Percentiles rank a stretch among this genome's conserved stretches.
These are phyloP conservation scores for Xerocomus amazonicus DNA, from an alignment of 1,284 basidiomycete genomes.

Conservation along the genomic window DNA sequence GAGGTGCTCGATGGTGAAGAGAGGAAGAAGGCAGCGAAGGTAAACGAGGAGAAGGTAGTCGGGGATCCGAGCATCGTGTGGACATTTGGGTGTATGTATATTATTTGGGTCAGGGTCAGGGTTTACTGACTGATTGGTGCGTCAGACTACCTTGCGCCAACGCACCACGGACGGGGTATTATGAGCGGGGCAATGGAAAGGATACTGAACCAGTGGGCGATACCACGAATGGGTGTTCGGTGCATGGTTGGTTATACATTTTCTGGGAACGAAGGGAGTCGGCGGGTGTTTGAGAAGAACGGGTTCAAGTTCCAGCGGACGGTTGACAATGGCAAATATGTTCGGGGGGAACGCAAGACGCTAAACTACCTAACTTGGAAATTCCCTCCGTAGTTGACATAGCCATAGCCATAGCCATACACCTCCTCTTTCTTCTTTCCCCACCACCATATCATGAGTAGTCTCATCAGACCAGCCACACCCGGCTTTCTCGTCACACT, in stretches of 20 bases:
- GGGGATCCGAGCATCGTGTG: conserved; percentile 44
- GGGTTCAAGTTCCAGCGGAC: conserved; percentile 48
- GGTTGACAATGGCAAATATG: conserved; percentile 36
- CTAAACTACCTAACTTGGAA: conserved; percentile 19
- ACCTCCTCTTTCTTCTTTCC: neutral
- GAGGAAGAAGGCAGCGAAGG: conserved; percentile 19
- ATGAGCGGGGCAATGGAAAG: conserved; percentile 58
- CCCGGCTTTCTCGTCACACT: conserved; percentile 82
- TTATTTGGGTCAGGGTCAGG: conserved; percentile 5
- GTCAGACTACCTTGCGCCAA: conserved; percentile 39
- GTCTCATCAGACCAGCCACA: conserved; percentile 69
- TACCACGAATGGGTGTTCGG: conserved; percentile 55
- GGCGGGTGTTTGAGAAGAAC: conserved; percentile 60
- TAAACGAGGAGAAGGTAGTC: conserved; percentile 19
- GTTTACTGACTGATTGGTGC: conserved; percentile 1
- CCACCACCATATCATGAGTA: conserved; percentile 42
- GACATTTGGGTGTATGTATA: conserved; percentile 40
- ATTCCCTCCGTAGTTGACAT: neutral
- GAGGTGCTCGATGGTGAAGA: conserved; percentile 34
- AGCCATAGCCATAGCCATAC: conserved; percentile 20
- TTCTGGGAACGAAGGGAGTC: conserved; percentile 52
- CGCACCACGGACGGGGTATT: conserved; percentile 61
- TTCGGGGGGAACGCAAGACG: conserved; percentile 31
- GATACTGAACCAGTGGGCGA: conserved; percentile 52
- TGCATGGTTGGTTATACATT: conserved; percentile 45